Evolutionary conservation across 805 yeast genomes (phyloP), one percentile per base, ranked within the genome.

Genomic region (Wickerhamomyces chambardii): DNA sequence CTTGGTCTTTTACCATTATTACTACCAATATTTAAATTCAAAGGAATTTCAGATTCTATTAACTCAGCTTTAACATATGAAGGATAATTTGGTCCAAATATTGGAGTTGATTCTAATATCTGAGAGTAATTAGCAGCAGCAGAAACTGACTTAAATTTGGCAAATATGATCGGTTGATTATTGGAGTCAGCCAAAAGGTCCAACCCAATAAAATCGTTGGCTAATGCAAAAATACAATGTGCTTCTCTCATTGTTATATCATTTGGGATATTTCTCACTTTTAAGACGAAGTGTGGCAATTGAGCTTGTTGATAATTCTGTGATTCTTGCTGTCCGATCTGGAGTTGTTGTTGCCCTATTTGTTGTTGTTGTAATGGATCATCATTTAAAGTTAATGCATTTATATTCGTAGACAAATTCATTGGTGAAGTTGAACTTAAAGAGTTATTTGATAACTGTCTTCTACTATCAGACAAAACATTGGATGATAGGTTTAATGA

Each of bases 171-270:
- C 6, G 66, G 66, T 35, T 50, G 32, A 39, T 43, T 47, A 27
- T 42, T 52, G 17, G 56, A 46, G 22, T 49, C 58, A 31, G 66
- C 68, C 18, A 58, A 48, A 28, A 75, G 44, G 36, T 74, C 81
- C 29, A 75, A 58, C 38, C 58, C 65, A 26, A 68, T 43, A 32
- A 78, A 79, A 45, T 79, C 85, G 41, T 65, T 58, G n/a, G 84
- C 83, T 36, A 83, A 58, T 6, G 90, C 70, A 51, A 83, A 83
- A 7, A 83, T 66, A 14, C 79, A 63, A 33, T 70, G 64, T 3
- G 84, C 78, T 53, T 83, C 94, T 53, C 92, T 69, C 26, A 66
- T 44, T 3, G 83, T 55, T 21, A 82, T 61, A 56, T 83, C 86
- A 4, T 57, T 45, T 8, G 94, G 92, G 11, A 79, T 50, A 48